Base-by-base conservation (phyloP, 345 rosid genomes). In the Hevea brasiliensis region DNA sequence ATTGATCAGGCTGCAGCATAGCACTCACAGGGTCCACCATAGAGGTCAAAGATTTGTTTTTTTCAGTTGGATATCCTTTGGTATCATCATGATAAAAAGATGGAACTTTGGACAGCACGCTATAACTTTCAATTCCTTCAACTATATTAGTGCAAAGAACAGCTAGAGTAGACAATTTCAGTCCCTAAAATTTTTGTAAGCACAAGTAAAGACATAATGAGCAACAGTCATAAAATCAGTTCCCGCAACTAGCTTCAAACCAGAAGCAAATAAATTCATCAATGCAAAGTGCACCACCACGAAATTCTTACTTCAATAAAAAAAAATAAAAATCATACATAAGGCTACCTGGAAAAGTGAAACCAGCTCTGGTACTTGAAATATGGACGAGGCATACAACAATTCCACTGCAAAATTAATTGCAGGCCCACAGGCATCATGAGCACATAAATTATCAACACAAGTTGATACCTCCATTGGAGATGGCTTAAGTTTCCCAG, bases 361-460 rank as follows among this genome's bases (percentile, higher is more conserved):
- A 70, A 89, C 87, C 56, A 95, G 74, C 80, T 95, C 99, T 0
- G 84, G 88, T 63, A 92, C 83, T 81, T 85, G 88, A 78, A 95
- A 95, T 72, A 88, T 81, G 65, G 75, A 74, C 0, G 98, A 85
- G 24, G 97, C 98, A 85, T 89, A 95, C 88, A 91, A 81, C 94
- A 92, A 76, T 79, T 95, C 97, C 77, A 89, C 96, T 1, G 86
- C 83, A 67, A 92, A 95, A 79, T 75, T 76, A 66, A 95, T 89
- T 27, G 93, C 96, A 9, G 99, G 98, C 70, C 87, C 72, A 85
- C 99, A 95, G 12, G 94, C 86, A 80, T 92, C 93, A 81, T 95
- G 99, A 72, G 79, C 73, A 66, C 99, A 95, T 18, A 65, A 75
- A 37, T 81, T 37, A 78, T 88, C 91, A 64, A 89, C 96, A 71